Percentiles rank a stretch among this genome's conserved stretches.
These are phyloP conservation scores for Candida anutae DNA, from an alignment of 1,139 yeast genomes.

Conservation along the genomic window DNA sequence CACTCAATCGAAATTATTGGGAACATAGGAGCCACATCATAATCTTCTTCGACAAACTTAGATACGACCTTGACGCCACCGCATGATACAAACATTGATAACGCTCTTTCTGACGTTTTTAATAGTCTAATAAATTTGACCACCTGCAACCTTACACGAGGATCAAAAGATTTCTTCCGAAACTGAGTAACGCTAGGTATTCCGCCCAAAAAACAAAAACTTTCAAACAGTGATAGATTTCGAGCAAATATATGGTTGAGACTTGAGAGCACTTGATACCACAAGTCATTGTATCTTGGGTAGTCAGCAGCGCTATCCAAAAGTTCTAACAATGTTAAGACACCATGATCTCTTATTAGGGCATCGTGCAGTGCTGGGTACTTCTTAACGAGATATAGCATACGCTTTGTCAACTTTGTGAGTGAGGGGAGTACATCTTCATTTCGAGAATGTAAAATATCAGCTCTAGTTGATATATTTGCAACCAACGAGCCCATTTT, in stretches of 20 bases:
- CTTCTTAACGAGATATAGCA: slow-evolving; percentile 34
- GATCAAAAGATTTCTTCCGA: slow-evolving; percentile 26
- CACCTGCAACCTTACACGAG: slow-evolving; percentile 35
- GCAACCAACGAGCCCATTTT: slow-evolving; percentile 35
- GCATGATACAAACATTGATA: slow-evolving; percentile 46
- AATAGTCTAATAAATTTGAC: slow-evolving; percentile 36
- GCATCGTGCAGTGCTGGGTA: slow-evolving; percentile 36
- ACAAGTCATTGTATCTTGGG: slow-evolving; percentile 25
- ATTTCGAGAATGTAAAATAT: slow-evolving; percentile 20
- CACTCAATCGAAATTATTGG: slow-evolving; percentile 42
- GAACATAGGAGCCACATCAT: slow-evolving; percentile 35
- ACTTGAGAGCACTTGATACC: slow-evolving; percentile 35
- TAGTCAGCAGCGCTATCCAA: slow-evolving; percentile 32
- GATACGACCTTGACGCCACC: slow-evolving; percentile 50
- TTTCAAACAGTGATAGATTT: slow-evolving; percentile 35
- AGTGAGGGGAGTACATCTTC: slow-evolving; percentile 26
- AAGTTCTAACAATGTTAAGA: slow-evolving; percentile 40
- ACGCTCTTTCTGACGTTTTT: slow-evolving; percentile 28
- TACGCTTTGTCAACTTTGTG: slow-evolving; percentile 32
- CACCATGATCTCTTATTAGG: slow-evolving; percentile 43
- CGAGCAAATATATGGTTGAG: slow-evolving; percentile 32
- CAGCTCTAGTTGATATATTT: slow-evolving; percentile 28
- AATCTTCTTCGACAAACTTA: slow-evolving; percentile 49
- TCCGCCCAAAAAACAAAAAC: slow-evolving; percentile 51
- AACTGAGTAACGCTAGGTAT: slow-evolving; percentile 44